Percentiles rank a stretch among this genome's conserved stretches.
phyloP scores from a whole-genome alignment of 225 moss, liverwort and hornwort genomes.

The Takakia lepidozioides region DNA sequence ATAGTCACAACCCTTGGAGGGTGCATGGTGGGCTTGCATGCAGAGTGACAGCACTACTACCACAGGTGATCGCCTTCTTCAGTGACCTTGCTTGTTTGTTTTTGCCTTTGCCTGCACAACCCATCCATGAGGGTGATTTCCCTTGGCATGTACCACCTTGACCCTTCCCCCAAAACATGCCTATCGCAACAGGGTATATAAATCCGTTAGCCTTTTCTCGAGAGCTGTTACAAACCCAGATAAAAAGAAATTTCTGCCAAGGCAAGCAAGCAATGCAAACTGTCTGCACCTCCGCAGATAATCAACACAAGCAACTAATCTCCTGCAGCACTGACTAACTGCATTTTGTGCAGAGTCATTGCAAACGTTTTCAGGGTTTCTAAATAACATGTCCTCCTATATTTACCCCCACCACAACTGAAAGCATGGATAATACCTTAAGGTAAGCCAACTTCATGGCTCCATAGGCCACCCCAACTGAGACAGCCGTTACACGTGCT shows the following conservation, averaged over 20 bases:
- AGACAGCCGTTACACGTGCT: conserved; percentile 57
- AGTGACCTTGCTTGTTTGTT: conserved; percentile 33
- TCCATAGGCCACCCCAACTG: conserved; percentile 53
- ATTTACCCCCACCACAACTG: neutral
- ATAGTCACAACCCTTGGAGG: neutral
- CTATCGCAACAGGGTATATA: no score
- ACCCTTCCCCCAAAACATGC: no score
- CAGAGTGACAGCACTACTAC: neutral
- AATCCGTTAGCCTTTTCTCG: no score
- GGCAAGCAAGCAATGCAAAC: neutral
- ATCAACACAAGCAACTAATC: neutral
- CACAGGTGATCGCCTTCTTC: neutral
- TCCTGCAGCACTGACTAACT: no score
- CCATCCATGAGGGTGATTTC: no score
- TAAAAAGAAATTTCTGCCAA: no score
- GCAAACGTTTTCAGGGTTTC: no score
- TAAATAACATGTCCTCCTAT: neutral
- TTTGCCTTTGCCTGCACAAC: conserved; percentile 31
- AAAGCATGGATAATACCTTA: conserved; percentile 22
- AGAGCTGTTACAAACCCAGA: no score
- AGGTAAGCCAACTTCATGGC: conserved; percentile 58
- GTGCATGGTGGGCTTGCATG: neutral
- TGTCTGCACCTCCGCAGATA: neutral
- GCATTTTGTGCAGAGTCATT: no score
- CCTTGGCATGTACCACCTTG: no score